These are phyloP conservation scores for Fagopyrum esculentum DNA, from an alignment of 148 eudicot species.

Conservation along the genomic window DNA sequence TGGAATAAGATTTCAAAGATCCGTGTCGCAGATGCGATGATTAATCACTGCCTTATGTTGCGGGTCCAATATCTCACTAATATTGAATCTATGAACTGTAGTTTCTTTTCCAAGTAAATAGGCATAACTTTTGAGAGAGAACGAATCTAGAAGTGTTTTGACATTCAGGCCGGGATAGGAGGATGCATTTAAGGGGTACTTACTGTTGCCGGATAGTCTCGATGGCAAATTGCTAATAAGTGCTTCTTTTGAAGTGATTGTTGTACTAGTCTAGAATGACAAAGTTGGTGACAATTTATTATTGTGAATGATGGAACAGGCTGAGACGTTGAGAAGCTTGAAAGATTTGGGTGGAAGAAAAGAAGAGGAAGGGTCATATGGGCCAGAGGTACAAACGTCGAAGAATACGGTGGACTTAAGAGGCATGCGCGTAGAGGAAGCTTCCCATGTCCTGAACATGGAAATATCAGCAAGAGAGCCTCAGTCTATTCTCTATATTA, in stretches of 20 bases:
- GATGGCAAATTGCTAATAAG: neutral
- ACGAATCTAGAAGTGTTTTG: neutral
- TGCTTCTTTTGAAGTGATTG: neutral
- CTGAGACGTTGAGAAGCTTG: slow-evolving; percentile 26
- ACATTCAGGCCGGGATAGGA: neutral
- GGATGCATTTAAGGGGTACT: neutral
- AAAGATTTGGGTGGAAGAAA: slow-evolving; percentile 26
- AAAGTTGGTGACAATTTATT: neutral
- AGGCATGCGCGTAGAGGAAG: slow-evolving; percentile 85
- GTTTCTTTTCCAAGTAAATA: neutral
- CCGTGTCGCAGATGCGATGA: neutral
- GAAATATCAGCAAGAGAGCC: slow-evolving; percentile 59
- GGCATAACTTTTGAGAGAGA: neutral
- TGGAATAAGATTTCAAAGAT: too few relatives aligned
- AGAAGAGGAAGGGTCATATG: slow-evolving; percentile 39
- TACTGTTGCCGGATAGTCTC: neutral
- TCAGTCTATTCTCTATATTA: slow-evolving; percentile 54
- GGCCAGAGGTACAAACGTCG: slow-evolving; percentile 64
- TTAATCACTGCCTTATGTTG: neutral
- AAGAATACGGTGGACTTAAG: slow-evolving; percentile 79
- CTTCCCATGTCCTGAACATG: slow-evolving; percentile 52
- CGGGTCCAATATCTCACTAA: neutral
- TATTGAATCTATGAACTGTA: neutral
- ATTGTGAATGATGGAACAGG: slow-evolving; percentile 24
- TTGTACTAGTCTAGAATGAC: neutral